Conservation (phyloP, 768 basidiomycete genomes). For the Cyathus striatus region DNA sequence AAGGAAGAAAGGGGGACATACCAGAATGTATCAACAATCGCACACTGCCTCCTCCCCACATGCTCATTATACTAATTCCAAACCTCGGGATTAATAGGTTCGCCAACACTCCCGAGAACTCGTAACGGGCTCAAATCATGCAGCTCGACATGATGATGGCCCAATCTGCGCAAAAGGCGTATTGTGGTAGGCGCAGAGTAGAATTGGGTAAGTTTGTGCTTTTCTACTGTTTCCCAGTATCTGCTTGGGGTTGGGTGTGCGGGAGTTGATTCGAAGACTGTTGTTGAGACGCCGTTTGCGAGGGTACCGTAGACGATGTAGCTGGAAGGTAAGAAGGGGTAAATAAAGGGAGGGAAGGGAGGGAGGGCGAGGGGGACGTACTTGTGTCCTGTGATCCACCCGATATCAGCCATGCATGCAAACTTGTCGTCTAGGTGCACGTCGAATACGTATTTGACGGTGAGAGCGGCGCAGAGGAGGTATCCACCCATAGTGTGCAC, state of each 20-base stretch:
- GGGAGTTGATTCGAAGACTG: slow-evolving; percentile 94
- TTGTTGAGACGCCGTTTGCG: slow-evolving; percentile 76
- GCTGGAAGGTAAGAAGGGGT: slow-evolving; percentile 21
- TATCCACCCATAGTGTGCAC: slow-evolving; percentile 89
- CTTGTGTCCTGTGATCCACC: slow-evolving; percentile 98
- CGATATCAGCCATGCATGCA: slow-evolving; percentile 98
- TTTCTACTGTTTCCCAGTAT: slow-evolving; percentile 95
- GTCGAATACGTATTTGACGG: slow-evolving; percentile 97
- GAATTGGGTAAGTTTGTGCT: slow-evolving; percentile 92
- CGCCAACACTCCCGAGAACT: slow-evolving; percentile 90
- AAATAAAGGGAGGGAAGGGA: slow-evolving; percentile 6
- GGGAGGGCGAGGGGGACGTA: slow-evolving; percentile 21
- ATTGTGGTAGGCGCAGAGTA: slow-evolving; percentile 96
- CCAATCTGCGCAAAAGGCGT: slow-evolving; percentile 75
- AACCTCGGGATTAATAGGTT: slow-evolving; percentile 98
- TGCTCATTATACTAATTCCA: slow-evolving; percentile 99
- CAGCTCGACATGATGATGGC: slow-evolving; percentile 77
- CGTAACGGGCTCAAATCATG: slow-evolving; percentile 81
- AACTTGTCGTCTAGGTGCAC: slow-evolving; percentile 95
- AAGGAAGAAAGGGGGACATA: slow-evolving; percentile 21
- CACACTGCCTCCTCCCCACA: slow-evolving; percentile 83
- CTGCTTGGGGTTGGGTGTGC: slow-evolving; percentile 94
- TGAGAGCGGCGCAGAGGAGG: slow-evolving; percentile 85
- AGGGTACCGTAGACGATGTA: slow-evolving; percentile 97
- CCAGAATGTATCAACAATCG: slow-evolving; percentile 94